Percentiles rank a stretch among this genome's conserved stretches.
These are phyloP conservation scores for Rutstroemia sp. DNA, from an alignment of 2,329 filamentous ascomycete genomes.

Conservation along the genomic window DNA sequence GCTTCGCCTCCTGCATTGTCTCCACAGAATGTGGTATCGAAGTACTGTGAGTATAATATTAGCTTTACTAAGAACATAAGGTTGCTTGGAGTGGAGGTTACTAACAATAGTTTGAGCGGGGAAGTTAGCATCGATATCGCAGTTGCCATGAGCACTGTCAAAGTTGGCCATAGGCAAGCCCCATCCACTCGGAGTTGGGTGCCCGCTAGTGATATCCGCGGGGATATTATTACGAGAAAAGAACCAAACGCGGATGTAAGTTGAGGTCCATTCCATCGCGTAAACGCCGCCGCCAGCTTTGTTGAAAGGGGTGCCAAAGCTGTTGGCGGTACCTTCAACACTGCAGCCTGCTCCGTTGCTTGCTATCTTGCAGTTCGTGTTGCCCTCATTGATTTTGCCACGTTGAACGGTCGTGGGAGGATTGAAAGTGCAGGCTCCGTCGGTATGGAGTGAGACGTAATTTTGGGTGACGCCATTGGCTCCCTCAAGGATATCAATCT, in stretches of 20 bases:
- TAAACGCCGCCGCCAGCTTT: conserved; percentile 40
- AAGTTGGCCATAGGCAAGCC: conserved; percentile 53
- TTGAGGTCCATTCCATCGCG: conserved; percentile 48
- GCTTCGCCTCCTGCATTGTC: conserved; percentile 65
- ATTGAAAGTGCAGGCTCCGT: conserved; percentile 14
- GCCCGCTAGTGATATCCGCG: conserved; percentile 52
- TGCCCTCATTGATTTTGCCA: conserved; percentile 29
- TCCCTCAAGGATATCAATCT: conserved; percentile 38
- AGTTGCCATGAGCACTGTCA: conserved; percentile 46
- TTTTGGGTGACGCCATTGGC: conserved; percentile 43
- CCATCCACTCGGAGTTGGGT: conserved; percentile 60
- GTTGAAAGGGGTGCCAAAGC: conserved; percentile 27
- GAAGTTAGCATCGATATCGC: conserved; percentile 66
- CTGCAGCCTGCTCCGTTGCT: conserved; percentile 35
- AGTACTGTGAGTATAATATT: conserved; percentile 26
- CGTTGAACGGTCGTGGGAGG: conserved; percentile 8
- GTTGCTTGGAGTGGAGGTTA: background rate
- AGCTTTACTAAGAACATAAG: background rate
- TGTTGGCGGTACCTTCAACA: conserved; percentile 28
- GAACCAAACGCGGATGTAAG: conserved; percentile 42
- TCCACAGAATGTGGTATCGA: conserved; percentile 81
- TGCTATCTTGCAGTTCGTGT: conserved; percentile 31
- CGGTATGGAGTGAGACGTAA: conserved; percentile 19
- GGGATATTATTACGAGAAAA: conserved; percentile 63
- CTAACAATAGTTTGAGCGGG: conserved; percentile 60